Evolutionary conservation across 2,329 filamentous ascomycete genomes (phyloP), one percentile per base, ranked within the genome.

Genomic region (Neonectria punicea): DNA sequence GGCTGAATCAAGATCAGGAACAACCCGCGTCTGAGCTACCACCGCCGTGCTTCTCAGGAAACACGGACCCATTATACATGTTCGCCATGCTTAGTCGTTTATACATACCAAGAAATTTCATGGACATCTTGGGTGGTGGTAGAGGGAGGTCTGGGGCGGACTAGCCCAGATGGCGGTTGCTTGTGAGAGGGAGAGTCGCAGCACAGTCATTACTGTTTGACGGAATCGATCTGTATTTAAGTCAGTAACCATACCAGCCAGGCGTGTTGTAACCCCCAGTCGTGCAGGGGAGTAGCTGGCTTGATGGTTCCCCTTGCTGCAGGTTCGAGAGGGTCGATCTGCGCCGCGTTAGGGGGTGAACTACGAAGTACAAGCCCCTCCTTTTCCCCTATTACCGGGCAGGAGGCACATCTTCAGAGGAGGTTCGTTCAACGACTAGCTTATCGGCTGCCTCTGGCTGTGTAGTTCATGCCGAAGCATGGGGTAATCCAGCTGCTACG

Each of bases 261-360:
- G 30, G 58, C 32, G 14, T 34, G 36, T 11, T 32, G 30, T 41
- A 25, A 25, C 28, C 14, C 14, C 36, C 28, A 30, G 49, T 11
- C 41, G 20, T 46, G 14, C 58, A 60, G 49, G 39, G 16, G 16
- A 39, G 28, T 47, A 53, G 50, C 18, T 7, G n/a, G 30, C 11
- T 36, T 51, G 28, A 34, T 14, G 28, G 30, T 34, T 9, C 22
- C 50, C 39, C 20, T 39, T 39, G 28, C 30, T 60, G 58, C 20
- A 32, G 39, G 20, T n/a, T 54, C 28, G 50, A 41, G 51, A 43
- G 13, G 47, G 30, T 36, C 43, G 50, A 60, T 60, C 56, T 53
- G 49, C 49, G 46, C 20, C 43, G 28, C 39, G 44, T 39, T 43
- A 53, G 28, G 57, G 57, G 30, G 57, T 51, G 49, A 51, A 47